These are phyloP conservation scores for Aureobasidium uvarum DNA, from an alignment of 2,329 filamentous ascomycete species.

Conservation along the genomic window DNA sequence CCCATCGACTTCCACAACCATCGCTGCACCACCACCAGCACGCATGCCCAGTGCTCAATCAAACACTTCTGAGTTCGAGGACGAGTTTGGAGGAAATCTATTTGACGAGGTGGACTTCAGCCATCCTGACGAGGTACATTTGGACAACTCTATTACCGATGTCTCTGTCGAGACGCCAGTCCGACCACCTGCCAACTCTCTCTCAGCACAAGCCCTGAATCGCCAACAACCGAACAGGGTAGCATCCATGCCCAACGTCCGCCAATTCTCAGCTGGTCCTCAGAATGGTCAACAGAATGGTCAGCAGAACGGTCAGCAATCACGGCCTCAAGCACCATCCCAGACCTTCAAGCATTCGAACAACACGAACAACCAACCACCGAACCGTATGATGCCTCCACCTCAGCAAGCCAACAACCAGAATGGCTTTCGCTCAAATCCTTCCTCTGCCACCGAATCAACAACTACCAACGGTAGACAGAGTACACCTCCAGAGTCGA, in stretches of 20 bases:
- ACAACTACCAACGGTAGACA: slow-evolving; percentile 32
- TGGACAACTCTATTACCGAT: slow-evolving; percentile 44
- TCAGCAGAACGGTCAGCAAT: slow-evolving; percentile 31
- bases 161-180: slow-evolving; percentile 31
- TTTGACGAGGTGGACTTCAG: slow-evolving; percentile 58
- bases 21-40: slow-evolving; percentile 28
- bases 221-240: slow-evolving; percentile 31
- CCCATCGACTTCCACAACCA: slow-evolving; percentile 26
- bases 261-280: slow-evolving; percentile 9
- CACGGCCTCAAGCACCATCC: slow-evolving; percentile 33
- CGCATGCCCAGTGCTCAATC: slow-evolving; percentile 37
- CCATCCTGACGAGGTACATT: slow-evolving; percentile 72
- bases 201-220: slow-evolving; percentile 32
- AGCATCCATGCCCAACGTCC: slow-evolving; percentile 35
- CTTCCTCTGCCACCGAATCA: slow-evolving; percentile 36
- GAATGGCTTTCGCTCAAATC: slow-evolving; percentile 35
- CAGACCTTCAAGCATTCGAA: slow-evolving; percentile 33
- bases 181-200: slow-evolving; percentile 23
- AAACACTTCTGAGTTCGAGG: slow-evolving; percentile 48
- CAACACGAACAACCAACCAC: slow-evolving; percentile 35
- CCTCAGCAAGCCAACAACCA: slow-evolving; percentile 27
- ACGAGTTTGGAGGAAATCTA: slow-evolving; percentile 56
- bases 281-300: slow-evolving; percentile 30
- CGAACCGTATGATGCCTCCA: slow-evolving; percentile 26
- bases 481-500: slow-evolving; percentile 22